A percentile compares a stretch with the other conserved stretches of the same genome.
These are phyloP conservation scores for Acacia confusa DNA, from an alignment of 306 rosid genomes.

Conservation along the genomic window DNA sequence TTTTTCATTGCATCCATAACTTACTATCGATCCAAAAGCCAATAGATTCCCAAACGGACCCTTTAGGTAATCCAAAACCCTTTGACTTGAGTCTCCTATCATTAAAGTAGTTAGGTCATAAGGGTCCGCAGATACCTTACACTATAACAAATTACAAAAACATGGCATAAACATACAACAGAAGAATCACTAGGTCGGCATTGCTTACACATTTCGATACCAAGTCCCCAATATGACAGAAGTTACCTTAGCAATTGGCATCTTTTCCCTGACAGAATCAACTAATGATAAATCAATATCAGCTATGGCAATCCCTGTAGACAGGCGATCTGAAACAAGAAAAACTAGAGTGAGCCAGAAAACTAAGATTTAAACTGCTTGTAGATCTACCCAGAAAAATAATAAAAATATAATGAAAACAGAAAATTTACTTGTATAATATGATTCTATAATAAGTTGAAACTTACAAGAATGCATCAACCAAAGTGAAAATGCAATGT, in stretches of 20 bases:
- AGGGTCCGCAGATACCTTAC: neutral
- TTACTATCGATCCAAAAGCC: neutral
- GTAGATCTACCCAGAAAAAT: neutral
- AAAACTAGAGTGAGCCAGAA: constrained; percentile 20
- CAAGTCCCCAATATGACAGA: constrained; percentile 6
- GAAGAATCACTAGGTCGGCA: neutral
- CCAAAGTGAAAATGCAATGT: neutral
- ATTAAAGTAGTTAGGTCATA: neutral
- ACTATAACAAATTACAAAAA: neutral
- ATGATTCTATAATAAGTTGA: neutral
- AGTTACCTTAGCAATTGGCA: constrained; percentile 82
- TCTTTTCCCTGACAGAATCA: constrained; percentile 75
- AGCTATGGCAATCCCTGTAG: constrained; percentile 82
- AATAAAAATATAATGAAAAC: neutral
- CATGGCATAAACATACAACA: neutral
- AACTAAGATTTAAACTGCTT: constrained; percentile 8
- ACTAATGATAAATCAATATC: constrained; percentile 78
- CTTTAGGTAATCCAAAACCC: neutral
- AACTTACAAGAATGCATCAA: neutral
- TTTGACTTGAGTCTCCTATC: neutral
- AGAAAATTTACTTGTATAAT: neutral
- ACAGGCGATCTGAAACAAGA: constrained; percentile 61
- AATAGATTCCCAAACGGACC: neutral
- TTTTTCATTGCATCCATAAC: neutral
- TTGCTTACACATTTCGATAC: neutral